phyloP scores from a whole-genome alignment of 2,329 filamentous ascomycete genomes.

The Zarea fungicola region DNA sequence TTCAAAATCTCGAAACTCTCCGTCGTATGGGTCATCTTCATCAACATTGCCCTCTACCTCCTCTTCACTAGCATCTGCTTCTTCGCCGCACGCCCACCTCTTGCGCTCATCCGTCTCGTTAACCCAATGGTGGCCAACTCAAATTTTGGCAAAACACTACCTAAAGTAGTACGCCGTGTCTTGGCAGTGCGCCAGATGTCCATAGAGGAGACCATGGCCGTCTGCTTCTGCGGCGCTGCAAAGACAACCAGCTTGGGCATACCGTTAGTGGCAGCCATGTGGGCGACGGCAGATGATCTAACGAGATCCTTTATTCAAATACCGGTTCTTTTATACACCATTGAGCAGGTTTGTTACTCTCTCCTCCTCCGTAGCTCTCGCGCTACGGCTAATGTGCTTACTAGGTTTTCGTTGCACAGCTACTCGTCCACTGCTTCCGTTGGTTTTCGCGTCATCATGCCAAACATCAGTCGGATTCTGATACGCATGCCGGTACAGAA shows the following conservation, averaged over 20 bases:
- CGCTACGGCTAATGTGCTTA: background rate
- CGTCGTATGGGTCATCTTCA: slow-evolving; percentile 61
- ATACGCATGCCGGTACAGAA: slow-evolving; percentile 1
- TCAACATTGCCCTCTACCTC: slow-evolving; percentile 59
- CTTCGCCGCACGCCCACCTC: slow-evolving; percentile 40
- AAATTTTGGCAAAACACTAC: slow-evolving; percentile 20
- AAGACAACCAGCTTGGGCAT: slow-evolving; percentile 69
- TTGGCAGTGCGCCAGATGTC: slow-evolving; percentile 49
- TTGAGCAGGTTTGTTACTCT: slow-evolving; percentile 42
- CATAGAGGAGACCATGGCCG: slow-evolving; percentile 59
- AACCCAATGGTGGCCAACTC: slow-evolving; percentile 32
- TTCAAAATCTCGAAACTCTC: slow-evolving; percentile 52
- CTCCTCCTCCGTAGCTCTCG: no score
- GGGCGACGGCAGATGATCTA: slow-evolving; percentile 47
- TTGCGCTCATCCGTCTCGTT: slow-evolving; percentile 25
- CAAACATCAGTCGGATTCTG: background rate
- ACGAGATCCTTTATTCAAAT: slow-evolving; percentile 57
- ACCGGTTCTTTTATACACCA: slow-evolving; percentile 57
- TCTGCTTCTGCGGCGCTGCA: slow-evolving; percentile 68
- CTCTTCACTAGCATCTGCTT: slow-evolving; percentile 61
- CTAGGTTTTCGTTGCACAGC: background rate
- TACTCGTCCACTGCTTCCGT: background rate
- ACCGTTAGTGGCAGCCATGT: slow-evolving; percentile 64
- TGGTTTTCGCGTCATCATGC: background rate
- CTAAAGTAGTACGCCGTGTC: slow-evolving; percentile 23